These are phyloP conservation scores for Raphanus hybrid DNA, from an alignment of 441 rosid genomes.

Conservation along the genomic window DNA sequence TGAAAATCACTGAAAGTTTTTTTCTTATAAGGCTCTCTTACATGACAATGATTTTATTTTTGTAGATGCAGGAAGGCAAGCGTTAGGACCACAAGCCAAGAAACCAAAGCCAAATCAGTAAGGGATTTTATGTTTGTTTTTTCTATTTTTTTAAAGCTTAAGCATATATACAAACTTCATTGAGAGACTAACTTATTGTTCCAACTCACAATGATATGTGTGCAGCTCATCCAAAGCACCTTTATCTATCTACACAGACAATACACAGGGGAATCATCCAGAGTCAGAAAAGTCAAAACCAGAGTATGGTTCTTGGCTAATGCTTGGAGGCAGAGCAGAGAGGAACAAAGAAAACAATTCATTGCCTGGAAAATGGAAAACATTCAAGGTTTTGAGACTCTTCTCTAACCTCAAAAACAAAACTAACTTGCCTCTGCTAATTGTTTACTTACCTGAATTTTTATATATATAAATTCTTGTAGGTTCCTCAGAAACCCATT, in stretches of 20 bases:
- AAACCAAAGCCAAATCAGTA: conserved; percentile 66
- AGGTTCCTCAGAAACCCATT: conserved; percentile 70
- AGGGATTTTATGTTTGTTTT: conserved; percentile 9
- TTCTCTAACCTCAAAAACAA: conserved; percentile 3
- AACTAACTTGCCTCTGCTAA: too few species aligned
- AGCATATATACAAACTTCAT: background rate
- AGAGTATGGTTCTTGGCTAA: conserved; percentile 63
- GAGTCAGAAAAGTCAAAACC: conserved; percentile 52
- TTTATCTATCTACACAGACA: conserved; percentile 59
- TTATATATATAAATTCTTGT: conserved; percentile 9
- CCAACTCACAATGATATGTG: conserved; percentile 2
- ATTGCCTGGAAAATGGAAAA: conserved; percentile 74
- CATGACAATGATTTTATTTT: conserved; percentile 8
- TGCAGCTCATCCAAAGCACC: conserved; percentile 47
- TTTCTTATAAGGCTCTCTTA: conserved; percentile 1
- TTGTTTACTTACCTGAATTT: conserved; percentile 11
- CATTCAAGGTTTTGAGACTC: conserved; percentile 57
- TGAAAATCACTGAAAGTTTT: conserved; percentile 7
- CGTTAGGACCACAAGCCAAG: conserved; percentile 47
- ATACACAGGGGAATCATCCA: conserved; percentile 43
- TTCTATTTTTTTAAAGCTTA: background rate
- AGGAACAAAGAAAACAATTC: conserved; percentile 94
- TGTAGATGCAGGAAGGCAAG: conserved; percentile 55
- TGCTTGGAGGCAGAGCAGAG: conserved; percentile 73
- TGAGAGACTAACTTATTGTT: conserved; percentile 5